Base-by-base conservation (phyloP, 75 land plant species). In the Sequoia sempervirens region DNA sequence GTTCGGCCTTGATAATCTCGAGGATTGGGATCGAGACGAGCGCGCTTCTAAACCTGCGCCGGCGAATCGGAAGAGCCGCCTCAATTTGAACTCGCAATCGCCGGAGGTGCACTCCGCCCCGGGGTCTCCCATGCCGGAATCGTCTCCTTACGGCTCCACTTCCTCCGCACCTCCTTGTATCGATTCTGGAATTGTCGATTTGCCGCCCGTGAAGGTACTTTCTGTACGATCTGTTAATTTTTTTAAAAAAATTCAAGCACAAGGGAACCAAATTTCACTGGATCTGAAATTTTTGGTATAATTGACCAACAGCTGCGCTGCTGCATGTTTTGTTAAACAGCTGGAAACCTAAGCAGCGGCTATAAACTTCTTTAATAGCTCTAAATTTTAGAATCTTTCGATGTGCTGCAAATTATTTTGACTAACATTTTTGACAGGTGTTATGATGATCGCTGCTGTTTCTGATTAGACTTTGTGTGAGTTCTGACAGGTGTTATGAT, bases 1-100 rank as follows among this genome's bases (percentile, higher is more conserved):
- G 73, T 92, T 91, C 84, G 92, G 92, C 46, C 64, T 94, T n/a
- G 96, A 94, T 52, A 75, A 83, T 23, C 26, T 70, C 10, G 82
- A 81, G 12, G 80, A 64, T n/a, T 66, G 73, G 83, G 83, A 82
- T 28, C 80, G 80, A 4, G 18, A 28, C 18, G 82, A 28, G 11
- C 40, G 34, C 12, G 15, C 11, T 20, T 41, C 40, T 28, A 26
- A 36, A 1, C 80, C 32, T 13, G 34, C 82, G 9, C 79, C 17
- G 15, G 50, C 45, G 2, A 5, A 37, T 4, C 11, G 76, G 45
- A 82, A 68, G 80, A 66, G 45, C 32, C 73, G 45, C 45, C 28
- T 70, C 12, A 34, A 18, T 26, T 8, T 41, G 38, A 37, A 38
- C 8, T 61, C 66, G 73, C 47, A 47, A 28, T 8, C 23, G 15